Evolutionary conservation across 176 grass and related monocot genomes (phyloP), one percentile per base, ranked within the genome.

Genomic region (Raddia distichophylla): DNA sequence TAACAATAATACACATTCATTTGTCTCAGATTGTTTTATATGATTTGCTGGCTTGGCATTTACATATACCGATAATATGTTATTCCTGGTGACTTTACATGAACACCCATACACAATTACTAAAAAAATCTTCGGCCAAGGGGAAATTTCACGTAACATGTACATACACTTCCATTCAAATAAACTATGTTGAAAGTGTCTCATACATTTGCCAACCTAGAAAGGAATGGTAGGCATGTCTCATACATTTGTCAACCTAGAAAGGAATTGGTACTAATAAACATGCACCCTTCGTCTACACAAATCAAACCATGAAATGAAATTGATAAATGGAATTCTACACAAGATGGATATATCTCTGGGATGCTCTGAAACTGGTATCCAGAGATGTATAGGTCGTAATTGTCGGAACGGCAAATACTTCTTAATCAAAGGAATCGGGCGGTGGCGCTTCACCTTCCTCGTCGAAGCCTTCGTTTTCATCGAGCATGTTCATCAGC

Each of bases 401-500:
- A 64, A 14, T 9, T 72, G 5, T 50, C 1, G 54, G 14, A 76
- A 66, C 60, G 46, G 56, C 32, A 17, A 14, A 61, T 79, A 43
- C 7, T 27, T 6, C 33, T 72, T 67, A 82, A 82, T 82, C 66
- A 17, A 86, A 67, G 11, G 78, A 60, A 11, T 90, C 83, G 0
- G 83, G 66, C 0, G 83, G 88, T 2, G 88, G 88, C 42, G 45
- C 88, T 73, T 90, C 88, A 53, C 67, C 83, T 46, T 88, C 90
- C 50, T 97, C 92, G 0, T 95, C 91, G 7, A 85, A 72, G 17
- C 45, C 75, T 64, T 90, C 78, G 12, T 91, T 88, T 50, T 95
- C 96, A 0, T 95, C 82, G 3, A 99, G 65, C 87, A 99, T 91
- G 82, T 54, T 93, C 90, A 87, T 93, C 47, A 99, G 76, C 93